These are phyloP conservation scores for Myochromella boudieri DNA, from an alignment of 768 basidiomycete species.

Conservation along the genomic window DNA sequence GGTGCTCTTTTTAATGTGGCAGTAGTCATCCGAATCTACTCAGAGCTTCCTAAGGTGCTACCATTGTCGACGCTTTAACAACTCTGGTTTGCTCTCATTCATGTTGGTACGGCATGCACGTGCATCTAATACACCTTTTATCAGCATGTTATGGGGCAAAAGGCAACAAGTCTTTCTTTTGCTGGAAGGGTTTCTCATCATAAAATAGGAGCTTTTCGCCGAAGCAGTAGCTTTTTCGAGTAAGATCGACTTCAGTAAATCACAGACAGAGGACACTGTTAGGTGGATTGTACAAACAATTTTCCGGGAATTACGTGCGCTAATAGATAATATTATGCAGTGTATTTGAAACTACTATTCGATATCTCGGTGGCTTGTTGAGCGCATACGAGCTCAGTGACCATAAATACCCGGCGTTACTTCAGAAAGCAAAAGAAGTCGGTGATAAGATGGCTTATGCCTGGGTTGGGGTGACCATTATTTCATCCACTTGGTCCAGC, in stretches of 20 bases:
- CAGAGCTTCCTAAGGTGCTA: not conserved
- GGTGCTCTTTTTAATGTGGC: not conserved
- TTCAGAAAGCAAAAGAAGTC: slow-evolving; percentile 61
- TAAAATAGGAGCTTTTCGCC: not conserved
- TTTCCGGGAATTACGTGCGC: not conserved
- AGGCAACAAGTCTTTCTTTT: not conserved
- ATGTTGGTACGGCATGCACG: no score
- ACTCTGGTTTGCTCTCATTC: not conserved
- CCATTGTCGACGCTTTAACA: slow-evolving; percentile 2
- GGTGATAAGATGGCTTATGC: slow-evolving; percentile 62
- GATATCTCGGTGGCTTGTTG: slow-evolving; percentile 68
- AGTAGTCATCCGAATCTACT: not conserved
- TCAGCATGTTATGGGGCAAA: slow-evolving; percentile 6
- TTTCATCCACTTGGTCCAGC: not conserved
- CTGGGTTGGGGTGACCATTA: slow-evolving; percentile 51
- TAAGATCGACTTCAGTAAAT: slow-evolving; percentile 5
- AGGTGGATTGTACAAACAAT: not conserved
- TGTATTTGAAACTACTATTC: slow-evolving; percentile 78
- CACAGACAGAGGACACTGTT: slow-evolving; percentile 1
- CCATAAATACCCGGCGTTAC: slow-evolving; percentile 41
- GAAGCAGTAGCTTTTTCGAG: slow-evolving; percentile 1
- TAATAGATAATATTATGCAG: slow-evolving; percentile 28
- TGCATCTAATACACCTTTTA: not conserved
- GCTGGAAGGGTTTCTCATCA: not conserved
- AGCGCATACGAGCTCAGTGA: slow-evolving; percentile 71